Evolutionary conservation across 2,329 filamentous ascomycete genomes (phyloP), one percentile per base, ranked within the genome.

Genomic region (Epichloe gansuensis): DNA sequence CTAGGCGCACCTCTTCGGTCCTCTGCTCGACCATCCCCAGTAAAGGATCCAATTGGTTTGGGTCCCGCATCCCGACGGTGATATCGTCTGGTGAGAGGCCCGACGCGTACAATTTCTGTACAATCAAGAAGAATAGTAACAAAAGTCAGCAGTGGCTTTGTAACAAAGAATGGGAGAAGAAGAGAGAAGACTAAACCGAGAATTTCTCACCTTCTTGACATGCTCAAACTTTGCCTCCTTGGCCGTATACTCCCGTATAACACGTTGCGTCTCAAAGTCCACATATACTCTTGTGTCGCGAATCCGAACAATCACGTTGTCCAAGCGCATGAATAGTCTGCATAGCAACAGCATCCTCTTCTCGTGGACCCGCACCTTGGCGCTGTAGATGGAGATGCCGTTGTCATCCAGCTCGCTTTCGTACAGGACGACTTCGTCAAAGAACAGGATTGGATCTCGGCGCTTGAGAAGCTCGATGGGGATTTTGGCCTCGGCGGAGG

Each of bases 341-440:
- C 81, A 82, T 3, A 98, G 78, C 55, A 98, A 74, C 51, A 98
- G 76, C 70, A 98, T 82, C 51, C 93, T 77, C 61, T 84, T 81
- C 51, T 90, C 88, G 84, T 97, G 96, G 52, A 97, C 91, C 54
- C 93, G 78, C 49, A 97, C 74, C 74, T 98, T 98, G 69, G 86
- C 89, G 56, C 84, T 94, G 53, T 94, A 75, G 64, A 96, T 78
- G 34, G 89, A 88, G 60, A 97, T 93, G 55, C 93, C 93, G 64
- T 98, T 98, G 68, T 98, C 93, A 55, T 95, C 93, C 46, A 98
- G 79, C 73, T 98, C 93, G 70, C 94, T 94, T 72, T 98, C 93
- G 67, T 95, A 98, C 47, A 98, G 77, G 60, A 96, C 82, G 40
- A 98, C 89, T 61, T 97, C 89, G 70, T 97, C 91, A 65, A 94